Percentiles rank a stretch among this genome's conserved stretches.
Conservation (phyloP, 2,329 filamentous ascomycete genomes). For the Hymenoscyphus fraxineus region DNA sequence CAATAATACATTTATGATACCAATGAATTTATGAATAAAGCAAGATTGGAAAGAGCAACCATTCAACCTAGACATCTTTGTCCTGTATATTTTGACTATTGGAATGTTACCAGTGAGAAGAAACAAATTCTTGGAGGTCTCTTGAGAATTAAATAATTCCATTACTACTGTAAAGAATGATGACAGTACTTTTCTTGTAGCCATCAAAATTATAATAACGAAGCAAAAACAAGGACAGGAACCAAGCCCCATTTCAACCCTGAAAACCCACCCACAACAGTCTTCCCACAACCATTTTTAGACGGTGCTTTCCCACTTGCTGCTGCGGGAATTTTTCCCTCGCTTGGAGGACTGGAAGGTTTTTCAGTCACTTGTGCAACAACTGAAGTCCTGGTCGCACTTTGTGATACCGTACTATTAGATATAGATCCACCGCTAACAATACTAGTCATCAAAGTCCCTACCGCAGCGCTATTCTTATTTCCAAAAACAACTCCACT, state of each 20-base stretch:
- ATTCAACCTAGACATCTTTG: too few species aligned
- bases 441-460: neutral
- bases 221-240: neutral
- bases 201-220: neutral
- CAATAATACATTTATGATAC: neutral
- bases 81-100: too few species aligned
- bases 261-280: neutral
- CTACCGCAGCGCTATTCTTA: neutral
- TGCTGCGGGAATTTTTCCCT: neutral
- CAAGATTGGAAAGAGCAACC: neutral
- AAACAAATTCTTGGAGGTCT: too few species aligned
- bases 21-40: neutral
- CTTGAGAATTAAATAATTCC: too few species aligned
- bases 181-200: too few species aligned
- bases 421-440: neutral
- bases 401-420: neutral
- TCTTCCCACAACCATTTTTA: neutral
- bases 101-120: too few species aligned
- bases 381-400: neutral
- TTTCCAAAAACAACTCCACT: neutral
- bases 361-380: neutral
- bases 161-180: too few species aligned
- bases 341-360: neutral
- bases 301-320: neutral
- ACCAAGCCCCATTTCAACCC: neutral